phyloP scores from a whole-genome alignment of 164 flowering plant species.

The Litsea cubeba region DNA sequence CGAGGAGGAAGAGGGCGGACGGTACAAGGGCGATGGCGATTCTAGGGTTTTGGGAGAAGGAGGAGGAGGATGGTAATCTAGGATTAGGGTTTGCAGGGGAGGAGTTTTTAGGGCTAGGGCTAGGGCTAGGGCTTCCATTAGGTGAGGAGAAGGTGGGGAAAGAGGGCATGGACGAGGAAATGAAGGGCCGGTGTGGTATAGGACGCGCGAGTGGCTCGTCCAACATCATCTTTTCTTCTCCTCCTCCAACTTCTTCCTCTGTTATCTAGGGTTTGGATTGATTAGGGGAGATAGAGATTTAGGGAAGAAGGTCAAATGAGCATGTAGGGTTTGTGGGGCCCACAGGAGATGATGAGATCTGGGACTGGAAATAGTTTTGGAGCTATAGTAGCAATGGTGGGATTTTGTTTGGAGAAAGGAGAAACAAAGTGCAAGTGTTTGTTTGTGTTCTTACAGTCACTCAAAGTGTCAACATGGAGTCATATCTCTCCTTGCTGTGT shows the following conservation, averaged over 20 bases:
- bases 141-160: slow-evolving; percentile 39
- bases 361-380: too few species aligned
- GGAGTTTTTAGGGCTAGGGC: too few species aligned
- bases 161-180: slow-evolving; percentile 39
- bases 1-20: slow-evolving; percentile 76
- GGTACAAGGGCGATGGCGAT: slow-evolving; percentile 81
- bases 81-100: slow-evolving; percentile 13
- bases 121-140: slow-evolving; percentile 15
- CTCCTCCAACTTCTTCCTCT: background rate
- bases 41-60: slow-evolving; percentile 67
- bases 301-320: too few species aligned
- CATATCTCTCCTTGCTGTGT: too few species aligned
- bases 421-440: too few species aligned
- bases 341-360: too few species aligned
- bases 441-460: too few species aligned
- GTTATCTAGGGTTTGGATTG: background rate
- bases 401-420: too few species aligned
- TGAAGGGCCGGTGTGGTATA: slow-evolving; percentile 4
- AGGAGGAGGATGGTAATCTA: slow-evolving; percentile 9
- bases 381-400: too few species aligned
- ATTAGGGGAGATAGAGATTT: too few species aligned
- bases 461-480: too few species aligned
- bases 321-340: too few species aligned
- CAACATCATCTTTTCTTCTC: slow-evolving; percentile 8
- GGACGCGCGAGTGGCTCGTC: slow-evolving; percentile 7